phyloP scores from a whole-genome alignment of 805 yeast genomes.

The Yarrowia osloensis region DNA sequence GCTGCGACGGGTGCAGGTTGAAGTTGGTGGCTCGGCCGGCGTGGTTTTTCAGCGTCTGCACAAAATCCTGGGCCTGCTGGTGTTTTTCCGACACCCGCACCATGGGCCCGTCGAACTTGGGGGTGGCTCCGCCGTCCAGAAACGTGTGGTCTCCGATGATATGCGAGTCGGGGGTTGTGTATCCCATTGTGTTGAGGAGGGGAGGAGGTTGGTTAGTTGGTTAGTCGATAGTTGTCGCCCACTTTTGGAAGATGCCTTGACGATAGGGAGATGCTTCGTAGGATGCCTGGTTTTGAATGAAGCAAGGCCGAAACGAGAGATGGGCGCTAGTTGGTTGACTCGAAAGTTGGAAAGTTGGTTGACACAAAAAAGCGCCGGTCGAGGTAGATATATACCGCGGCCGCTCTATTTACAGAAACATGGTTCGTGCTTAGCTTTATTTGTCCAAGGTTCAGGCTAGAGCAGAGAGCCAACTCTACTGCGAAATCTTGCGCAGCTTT shows the following conservation, averaged over 20 bases:
- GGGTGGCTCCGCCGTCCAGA: conserved; percentile 23
- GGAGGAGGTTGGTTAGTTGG: background rate
- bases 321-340: no score
- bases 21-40: conserved; percentile 28
- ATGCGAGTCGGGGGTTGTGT: conserved; percentile 26
- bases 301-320: conserved; percentile 1
- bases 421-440: conserved; percentile 1
- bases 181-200: background rate
- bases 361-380: background rate
- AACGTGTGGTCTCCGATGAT: conserved; percentile 26
- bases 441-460: background rate
- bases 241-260: background rate
- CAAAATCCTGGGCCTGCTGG: conserved; percentile 20
- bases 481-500: background rate
- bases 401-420: conserved; percentile 25
- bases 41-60: conserved; percentile 10
- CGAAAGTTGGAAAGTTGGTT: no score
- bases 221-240: background rate
- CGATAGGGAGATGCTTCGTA: no score
- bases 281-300: no score
- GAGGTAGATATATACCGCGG: conserved; percentile 26
- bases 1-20: conserved; percentile 29
- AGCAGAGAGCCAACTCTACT: conserved; percentile 4
- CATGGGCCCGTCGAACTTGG: conserved; percentile 24
- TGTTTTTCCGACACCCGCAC: conserved; percentile 22